Percentiles rank a stretch among this genome's conserved stretches.
These are phyloP conservation scores for Lodderomyces margitis DNA, from an alignment of 1,139 yeast genomes.

Conservation along the genomic window DNA sequence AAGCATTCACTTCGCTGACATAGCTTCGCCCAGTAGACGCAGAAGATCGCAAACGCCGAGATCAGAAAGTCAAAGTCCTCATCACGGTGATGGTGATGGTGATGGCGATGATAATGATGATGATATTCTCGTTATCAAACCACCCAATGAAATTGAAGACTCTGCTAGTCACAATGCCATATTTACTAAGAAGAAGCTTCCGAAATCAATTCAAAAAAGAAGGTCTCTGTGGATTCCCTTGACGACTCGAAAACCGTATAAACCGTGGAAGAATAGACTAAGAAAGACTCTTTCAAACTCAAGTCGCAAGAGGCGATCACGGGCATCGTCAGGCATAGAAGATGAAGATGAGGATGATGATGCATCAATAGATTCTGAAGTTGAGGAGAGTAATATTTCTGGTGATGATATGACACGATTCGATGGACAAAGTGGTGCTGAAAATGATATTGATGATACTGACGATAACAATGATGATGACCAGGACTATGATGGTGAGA, in stretches of 20 bases:
- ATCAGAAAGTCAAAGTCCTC: background rate
- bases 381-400: slow-evolving; percentile 9
- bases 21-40: slow-evolving; percentile 11
- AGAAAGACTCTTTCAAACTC: slow-evolving; percentile 23
- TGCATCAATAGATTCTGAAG: slow-evolving; percentile 17
- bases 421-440: slow-evolving; percentile 14
- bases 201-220: background rate
- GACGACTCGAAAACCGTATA: slow-evolving; percentile 9
- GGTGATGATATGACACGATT: slow-evolving; percentile 14
- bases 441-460: slow-evolving; percentile 17
- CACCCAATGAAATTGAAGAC: slow-evolving; percentile 70
- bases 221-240: slow-evolving; percentile 4
- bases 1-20: slow-evolving; percentile 10
- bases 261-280: slow-evolving; percentile 15
- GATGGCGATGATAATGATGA: slow-evolving; percentile 53
- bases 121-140: slow-evolving; percentile 75
- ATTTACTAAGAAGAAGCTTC: slow-evolving; percentile 24
- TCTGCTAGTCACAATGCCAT: slow-evolving; percentile 33
- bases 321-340: slow-evolving; percentile 12
- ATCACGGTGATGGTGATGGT: slow-evolving; percentile 13
- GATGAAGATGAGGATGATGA: slow-evolving; percentile 17
- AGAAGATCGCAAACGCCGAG: slow-evolving; percentile 7
- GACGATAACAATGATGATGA: slow-evolving; percentile 19
- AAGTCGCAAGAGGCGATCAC: slow-evolving; percentile 14
- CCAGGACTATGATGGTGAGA: slow-evolving; percentile 13